Evolutionary conservation across 805 yeast genomes (phyloP), one percentile per base, ranked within the genome.

Genomic region (Hemisphaericaspora nanyangensis): DNA sequence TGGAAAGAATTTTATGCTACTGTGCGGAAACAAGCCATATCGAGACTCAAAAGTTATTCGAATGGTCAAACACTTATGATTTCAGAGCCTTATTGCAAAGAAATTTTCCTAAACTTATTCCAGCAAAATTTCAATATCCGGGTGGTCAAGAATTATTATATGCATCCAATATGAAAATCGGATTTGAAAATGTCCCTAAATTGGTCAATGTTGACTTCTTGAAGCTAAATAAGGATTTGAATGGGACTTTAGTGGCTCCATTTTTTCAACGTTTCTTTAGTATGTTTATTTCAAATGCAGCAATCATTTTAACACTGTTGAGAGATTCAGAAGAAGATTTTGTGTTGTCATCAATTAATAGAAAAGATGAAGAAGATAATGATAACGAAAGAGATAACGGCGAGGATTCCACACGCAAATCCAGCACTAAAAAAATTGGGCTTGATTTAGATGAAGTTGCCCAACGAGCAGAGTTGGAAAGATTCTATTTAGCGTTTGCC

Each of bases 381-480:
- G 43, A 40, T 17, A 38, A 17, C 7, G 37, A 27, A 17, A n/a
- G 20, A 13, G 17, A 17, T 17, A 11, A 32, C 20, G 8, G 25
- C 15, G 30, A 38, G 22, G 17, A 11, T 26, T 16, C 30, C 17
- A 25, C 16, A 15, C 17, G 13, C 31, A 29, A 20, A 20, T 4
- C 29, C 7, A n/a, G 18, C 37, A 4, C 20, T 4, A 17, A n/a
- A 6, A 28, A 36, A 12, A 31, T 26, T 13, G 53, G 52, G 5
- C 59, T 80, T 16, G 72, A 77, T 40, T 59, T 82, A 28, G 87
- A 82, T 45, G 79, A 72, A 37, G 70, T 85, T 15, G 73, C 87
- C 1, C 78, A 82, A 18, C 79, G 82, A 49, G 86, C 91, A 0
- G 97, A 93, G 47, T 64, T 93, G 28, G 99, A 93, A 57, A 71